Evolutionary conservation across 2,329 filamentous ascomycete genomes (phyloP), one percentile per base, ranked within the genome.

Genomic region (Coniella vitis): DNA sequence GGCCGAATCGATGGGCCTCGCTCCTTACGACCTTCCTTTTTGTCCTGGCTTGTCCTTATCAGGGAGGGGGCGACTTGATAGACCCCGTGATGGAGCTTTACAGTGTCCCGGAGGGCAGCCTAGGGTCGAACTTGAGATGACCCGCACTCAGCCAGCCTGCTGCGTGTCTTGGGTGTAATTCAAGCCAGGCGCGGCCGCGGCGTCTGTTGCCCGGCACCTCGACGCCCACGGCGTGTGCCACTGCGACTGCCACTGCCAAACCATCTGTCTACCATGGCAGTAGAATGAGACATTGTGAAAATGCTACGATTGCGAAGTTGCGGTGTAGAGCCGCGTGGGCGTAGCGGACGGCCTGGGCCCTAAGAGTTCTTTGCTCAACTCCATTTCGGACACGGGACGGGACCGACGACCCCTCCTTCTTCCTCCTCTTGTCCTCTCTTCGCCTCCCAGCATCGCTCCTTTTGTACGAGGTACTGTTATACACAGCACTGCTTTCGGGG

Each of bases 11-110:
- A 21, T 21, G 17, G 37, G 17, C 37, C 37, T 38, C 17, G 12
- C 19, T 34, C 20, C 32, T 40, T 22, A 17, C 37, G 29, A 47
- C 37, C 45, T 40, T 39, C 37, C 37, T 31, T 17, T 47, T 40
- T 40, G 45, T 34, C 19, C 37, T 14, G 20, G 29, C 29, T 20
- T 7, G 10, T 25, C 22, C 45, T 39, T 22, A 35, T 22, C 29
- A 4, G 32, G 16, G 12, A 19, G 10, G 7, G 4, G 7, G 12
- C 41, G 31, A 37, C 34, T 36, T 16, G 20, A 35, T 17, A 29
- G 20, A 21, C 41, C 32, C 32, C 32, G 42, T 37, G 34, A 45
- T 31, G 42, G n/a, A 34, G 40, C 29, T 16, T 31, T 9, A 22
- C 21, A 10, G 21, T n/a, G 35, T 7, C 22, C 32, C 20, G 36